Evolutionary conservation across 23 red algal species (phyloP).

Genomic region (Gracilaria caudata): DNA sequence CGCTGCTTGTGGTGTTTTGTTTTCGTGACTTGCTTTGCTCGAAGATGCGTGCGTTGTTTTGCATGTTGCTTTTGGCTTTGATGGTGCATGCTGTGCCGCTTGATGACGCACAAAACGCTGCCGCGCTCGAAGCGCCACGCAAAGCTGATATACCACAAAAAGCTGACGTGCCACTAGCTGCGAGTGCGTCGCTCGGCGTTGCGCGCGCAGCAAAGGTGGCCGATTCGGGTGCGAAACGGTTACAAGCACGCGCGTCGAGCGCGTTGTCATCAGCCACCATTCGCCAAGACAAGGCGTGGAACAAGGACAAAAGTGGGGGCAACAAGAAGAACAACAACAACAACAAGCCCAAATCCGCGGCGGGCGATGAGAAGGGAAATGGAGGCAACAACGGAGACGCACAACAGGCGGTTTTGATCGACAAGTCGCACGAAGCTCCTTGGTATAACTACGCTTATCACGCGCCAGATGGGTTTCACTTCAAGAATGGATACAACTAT

Average conservation of each 20-base stretch:
- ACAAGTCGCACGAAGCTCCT: conserved; percentile 23
- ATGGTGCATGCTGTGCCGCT: not conserved
- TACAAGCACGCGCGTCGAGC: not conserved
- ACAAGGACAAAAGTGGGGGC: not conserved
- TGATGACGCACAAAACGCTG: too few relatives aligned
- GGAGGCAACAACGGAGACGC: too few relatives aligned
- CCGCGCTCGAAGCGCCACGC: too few relatives aligned
- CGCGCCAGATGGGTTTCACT: not conserved
- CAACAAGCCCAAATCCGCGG: not conserved
- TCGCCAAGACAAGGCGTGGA: not conserved
- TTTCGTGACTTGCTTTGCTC: not conserved
- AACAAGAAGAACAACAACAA: not conserved
- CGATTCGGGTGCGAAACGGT: not conserved
- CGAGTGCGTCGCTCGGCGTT: not conserved
- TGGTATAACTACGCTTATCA: conserved; percentile 13
- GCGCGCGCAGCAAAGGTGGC: not conserved
- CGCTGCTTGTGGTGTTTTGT: not conserved
- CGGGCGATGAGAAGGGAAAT: not conserved
- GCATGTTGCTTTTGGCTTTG: not conserved
- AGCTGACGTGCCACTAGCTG: too few relatives aligned
- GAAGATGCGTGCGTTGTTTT: not conserved
- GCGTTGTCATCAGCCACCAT: not conserved
- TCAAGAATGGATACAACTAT: conserved; percentile 4
- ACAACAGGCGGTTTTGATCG: not conserved
- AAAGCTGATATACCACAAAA: not conserved